phyloP scores from a whole-genome alignment of 2,329 filamentous ascomycete species.

The Phyllachora maydis region DNA sequence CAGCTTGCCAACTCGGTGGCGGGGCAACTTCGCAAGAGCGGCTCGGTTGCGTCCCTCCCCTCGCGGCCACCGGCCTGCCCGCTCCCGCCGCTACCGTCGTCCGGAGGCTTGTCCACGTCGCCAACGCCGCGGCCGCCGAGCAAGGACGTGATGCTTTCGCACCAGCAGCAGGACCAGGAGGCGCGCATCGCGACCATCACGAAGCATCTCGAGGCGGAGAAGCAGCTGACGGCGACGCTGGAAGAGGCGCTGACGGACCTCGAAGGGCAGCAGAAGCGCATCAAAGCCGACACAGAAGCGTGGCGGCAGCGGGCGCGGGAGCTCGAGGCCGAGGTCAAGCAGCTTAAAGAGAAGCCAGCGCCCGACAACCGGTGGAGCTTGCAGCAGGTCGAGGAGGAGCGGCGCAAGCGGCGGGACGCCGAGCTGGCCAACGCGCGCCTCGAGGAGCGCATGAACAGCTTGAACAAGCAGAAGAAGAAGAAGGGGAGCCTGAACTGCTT shows the following conservation, averaged over 20 bases:
- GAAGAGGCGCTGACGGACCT: constrained; percentile 92
- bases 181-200: constrained; percentile 88
- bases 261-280: constrained; percentile 77
- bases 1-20: constrained; percentile 37
- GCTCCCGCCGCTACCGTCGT: constrained; percentile 67
- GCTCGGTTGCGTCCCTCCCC: constrained; percentile 64
- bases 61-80: constrained; percentile 91
- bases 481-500: constrained; percentile 96
- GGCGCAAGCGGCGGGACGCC: constrained; percentile 75
- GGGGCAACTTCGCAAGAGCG: constrained; percentile 66
- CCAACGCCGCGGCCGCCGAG: constrained; percentile 51
- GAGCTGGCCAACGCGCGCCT: constrained; percentile 77
- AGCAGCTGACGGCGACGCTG: constrained; percentile 83
- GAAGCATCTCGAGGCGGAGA: constrained; percentile 89
- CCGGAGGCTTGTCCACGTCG: constrained; percentile 21
- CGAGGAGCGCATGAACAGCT: constrained; percentile 84
- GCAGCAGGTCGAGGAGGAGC: constrained; percentile 89
- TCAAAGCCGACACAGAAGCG: constrained; percentile 72
- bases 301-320: constrained; percentile 75
- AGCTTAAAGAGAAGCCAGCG: constrained; percentile 33
- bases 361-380: constrained; percentile 46
- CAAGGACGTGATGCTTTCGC: constrained; percentile 54
- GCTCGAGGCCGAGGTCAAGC: constrained; percentile 52
- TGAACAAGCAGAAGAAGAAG: constrained; percentile 92
- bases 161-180: constrained; percentile 87